A percentile compares a stretch with the other conserved stretches of the same genome.
Conservation (phyloP, 441 rosid species). For the Erodium texanum region DNA sequence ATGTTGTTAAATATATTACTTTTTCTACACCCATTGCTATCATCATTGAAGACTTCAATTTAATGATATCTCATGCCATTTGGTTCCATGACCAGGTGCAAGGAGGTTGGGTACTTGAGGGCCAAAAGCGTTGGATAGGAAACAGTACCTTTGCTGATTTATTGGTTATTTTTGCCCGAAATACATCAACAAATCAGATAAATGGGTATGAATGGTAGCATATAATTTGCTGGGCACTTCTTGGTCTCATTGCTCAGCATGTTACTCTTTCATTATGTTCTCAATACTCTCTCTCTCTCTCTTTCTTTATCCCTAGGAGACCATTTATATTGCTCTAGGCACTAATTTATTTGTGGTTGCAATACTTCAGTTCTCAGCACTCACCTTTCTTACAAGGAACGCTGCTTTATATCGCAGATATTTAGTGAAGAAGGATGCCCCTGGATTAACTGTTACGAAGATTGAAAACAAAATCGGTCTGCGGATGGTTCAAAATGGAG, state of each 20-base stretch:
- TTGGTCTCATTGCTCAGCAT: slow-evolving; percentile 3
- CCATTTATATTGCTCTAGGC: not conserved
- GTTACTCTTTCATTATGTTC: not conserved
- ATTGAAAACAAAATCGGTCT: slow-evolving; percentile 87
- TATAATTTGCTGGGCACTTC: slow-evolving; percentile 7
- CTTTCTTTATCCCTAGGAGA: not conserved
- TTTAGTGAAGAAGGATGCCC: slow-evolving; percentile 74
- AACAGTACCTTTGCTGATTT: slow-evolving; percentile 90
- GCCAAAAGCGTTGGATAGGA: slow-evolving; percentile 97
- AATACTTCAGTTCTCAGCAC: not conserved
- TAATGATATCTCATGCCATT: slow-evolving; percentile 13
- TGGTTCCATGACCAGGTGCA: slow-evolving; percentile 39
- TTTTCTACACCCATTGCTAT: not conserved
- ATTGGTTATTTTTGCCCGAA: slow-evolving; percentile 72
- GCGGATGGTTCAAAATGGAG: slow-evolving; percentile 94
- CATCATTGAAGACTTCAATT: slow-evolving; percentile 4
- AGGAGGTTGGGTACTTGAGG: slow-evolving; percentile 88
- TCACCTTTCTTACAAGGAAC: not conserved
- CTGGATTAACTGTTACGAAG: slow-evolving; percentile 74
- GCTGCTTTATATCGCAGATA: slow-evolving; percentile 40
- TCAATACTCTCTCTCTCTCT: not conserved
- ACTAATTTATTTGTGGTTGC: slow-evolving; percentile 1
- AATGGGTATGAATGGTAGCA: slow-evolving; percentile 52
- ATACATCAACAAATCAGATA: slow-evolving; percentile 64
- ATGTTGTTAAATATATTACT: slow-evolving; percentile 9